These are phyloP conservation scores for Ophiostoma piceae DNA, from an alignment of 2,329 filamentous ascomycete genomes.

Conservation along the genomic window DNA sequence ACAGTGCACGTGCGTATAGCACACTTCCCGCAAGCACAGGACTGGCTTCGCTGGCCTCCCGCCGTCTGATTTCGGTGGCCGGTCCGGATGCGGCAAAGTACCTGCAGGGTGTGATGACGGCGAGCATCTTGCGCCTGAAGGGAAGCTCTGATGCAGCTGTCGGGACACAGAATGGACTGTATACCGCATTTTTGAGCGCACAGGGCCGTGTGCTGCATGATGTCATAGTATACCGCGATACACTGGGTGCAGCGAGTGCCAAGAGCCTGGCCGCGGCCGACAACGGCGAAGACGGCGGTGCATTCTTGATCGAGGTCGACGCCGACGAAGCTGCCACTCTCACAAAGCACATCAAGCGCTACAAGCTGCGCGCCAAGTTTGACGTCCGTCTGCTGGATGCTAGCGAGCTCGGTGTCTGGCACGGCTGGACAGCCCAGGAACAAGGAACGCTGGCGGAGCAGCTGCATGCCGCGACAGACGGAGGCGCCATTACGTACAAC, in stretches of 20 bases:
- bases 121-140: conserved; percentile 50
- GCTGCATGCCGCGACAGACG: not conserved
- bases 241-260: conserved; percentile 29
- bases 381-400: conserved; percentile 59
- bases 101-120: conserved; percentile 81
- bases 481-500: conserved; percentile 36
- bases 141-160: conserved; percentile 28
- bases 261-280: conserved; percentile 24
- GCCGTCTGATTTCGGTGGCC: conserved; percentile 71
- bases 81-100: conserved; percentile 78
- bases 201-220: conserved; percentile 81
- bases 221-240: conserved; percentile 75
- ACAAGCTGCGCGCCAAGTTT: conserved; percentile 80
- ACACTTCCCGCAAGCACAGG: conserved; percentile 33
- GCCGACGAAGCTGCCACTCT: conserved; percentile 57
- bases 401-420: conserved; percentile 65
- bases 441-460: not conserved
- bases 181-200: conserved; percentile 80
- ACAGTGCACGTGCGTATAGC: conserved; percentile 18
- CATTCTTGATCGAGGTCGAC: conserved; percentile 80
- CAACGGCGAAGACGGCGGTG: conserved; percentile 32
- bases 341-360: conserved; percentile 69
- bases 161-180: conserved; percentile 50
- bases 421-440: conserved; percentile 59
- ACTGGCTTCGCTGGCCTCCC: conserved; percentile 59